phyloP scores from a whole-genome alignment of 345 rosid species.

The Streptanthus diversifolius region DNA sequence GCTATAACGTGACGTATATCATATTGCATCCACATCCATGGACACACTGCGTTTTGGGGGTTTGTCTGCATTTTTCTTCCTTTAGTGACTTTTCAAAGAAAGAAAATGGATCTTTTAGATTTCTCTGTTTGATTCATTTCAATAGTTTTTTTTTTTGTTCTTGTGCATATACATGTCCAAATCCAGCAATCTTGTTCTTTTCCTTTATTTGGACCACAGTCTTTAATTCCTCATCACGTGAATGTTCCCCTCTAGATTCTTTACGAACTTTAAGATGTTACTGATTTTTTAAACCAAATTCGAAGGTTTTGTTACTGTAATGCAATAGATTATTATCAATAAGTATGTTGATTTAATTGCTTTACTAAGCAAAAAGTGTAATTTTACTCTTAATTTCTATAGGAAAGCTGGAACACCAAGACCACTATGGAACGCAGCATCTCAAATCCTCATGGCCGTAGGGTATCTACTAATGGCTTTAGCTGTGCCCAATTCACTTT shows the following conservation, averaged over 20 bases:
- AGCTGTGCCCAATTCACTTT: constrained; percentile 73
- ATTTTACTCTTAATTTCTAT: background rate
- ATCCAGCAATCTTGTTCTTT: background rate
- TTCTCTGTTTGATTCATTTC: constrained; percentile 7
- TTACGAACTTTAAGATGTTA: background rate
- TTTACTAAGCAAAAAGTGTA: background rate
- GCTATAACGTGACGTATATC: background rate
- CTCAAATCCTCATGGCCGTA: constrained; percentile 80
- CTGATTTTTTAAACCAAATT: background rate
- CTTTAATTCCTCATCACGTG: constrained; percentile 9
- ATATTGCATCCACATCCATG: background rate
- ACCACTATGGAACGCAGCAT: constrained; percentile 91
- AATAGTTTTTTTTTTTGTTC: background rate
- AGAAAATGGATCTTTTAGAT: constrained; percentile 17
- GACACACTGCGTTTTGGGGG: background rate
- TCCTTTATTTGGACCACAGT: constrained; percentile 4
- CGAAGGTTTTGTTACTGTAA: background rate
- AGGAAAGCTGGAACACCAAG: constrained; percentile 88
- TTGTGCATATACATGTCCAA: constrained; percentile 10
- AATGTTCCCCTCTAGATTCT: background rate
- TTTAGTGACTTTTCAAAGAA: background rate
- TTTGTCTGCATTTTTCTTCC: background rate
- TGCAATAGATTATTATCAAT: too few relatives aligned
- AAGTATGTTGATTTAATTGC: background rate
- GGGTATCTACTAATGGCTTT: constrained; percentile 79